Base-by-base conservation (phyloP, 2,329 filamentous ascomycete species). In the Penicillium carneum region DNA sequence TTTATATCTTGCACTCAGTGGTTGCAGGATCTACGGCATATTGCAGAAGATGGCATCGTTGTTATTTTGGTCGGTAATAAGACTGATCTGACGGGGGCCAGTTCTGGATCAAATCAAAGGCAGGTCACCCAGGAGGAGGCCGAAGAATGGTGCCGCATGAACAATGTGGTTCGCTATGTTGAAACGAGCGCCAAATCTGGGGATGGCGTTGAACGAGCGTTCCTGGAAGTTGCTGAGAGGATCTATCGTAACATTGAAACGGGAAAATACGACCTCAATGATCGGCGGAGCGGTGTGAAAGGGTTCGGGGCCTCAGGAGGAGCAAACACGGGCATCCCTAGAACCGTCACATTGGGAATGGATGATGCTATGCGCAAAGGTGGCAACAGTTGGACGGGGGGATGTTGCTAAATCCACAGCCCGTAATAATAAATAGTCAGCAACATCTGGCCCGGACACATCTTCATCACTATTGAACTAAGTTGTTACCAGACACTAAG, bases 211-310 rank as follows among this genome's bases (percentile, higher is more conserved):
- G 95, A 99, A 77, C 86, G 88, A 69, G 95, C 95, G 1, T 99
- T 99, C 73, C 85, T 96, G 74, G 88, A 95, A 73, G 93, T 98
- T 14, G 93, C 95, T 20, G 93, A 97, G 82, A 85, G 93, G 77
- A 98, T 99, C 81, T 96, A 96, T 75, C 88, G 94, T 76, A 98
- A 98, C 73, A 97, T 99, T 64, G 92, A 97, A 81, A 92, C 92
- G 1, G 95, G 95, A 11, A 92, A 88, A 75, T 98, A 98, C 76
- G 93, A 99, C 79, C 81, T 98, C 69, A 96, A 97, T 74, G 94
- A 98, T 77, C 86, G 94, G 73, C 86, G 93, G 74, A 94, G 90
- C 63, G 95, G 95, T 29, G 93, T 99, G 63, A 98, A 97, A 79
- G 88, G 76, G 16, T 83, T 78, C 65, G 80, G 79, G 23, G 77